Percentiles rank a stretch among this genome's conserved stretches.
phyloP scores from a whole-genome alignment of 1,284 basidiomycete genomes.

The Ceratobasidium papillatum region DNA sequence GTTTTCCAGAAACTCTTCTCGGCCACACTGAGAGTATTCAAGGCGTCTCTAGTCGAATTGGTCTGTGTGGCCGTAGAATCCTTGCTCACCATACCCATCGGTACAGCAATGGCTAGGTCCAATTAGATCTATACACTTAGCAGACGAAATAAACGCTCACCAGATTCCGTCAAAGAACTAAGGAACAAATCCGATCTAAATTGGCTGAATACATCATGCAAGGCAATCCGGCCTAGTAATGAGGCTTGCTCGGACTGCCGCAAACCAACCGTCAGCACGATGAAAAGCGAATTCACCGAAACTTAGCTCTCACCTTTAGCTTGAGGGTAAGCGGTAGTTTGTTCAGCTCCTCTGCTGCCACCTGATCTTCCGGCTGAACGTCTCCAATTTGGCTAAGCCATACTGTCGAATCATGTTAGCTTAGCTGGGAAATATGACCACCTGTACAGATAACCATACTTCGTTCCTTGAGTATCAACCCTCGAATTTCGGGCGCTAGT shows the following conservation, averaged over 20 bases:
- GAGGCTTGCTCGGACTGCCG: constrained; percentile 73
- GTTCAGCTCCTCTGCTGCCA: constrained; percentile 1
- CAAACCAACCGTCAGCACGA: constrained; percentile 17
- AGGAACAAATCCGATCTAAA: constrained; percentile 87
- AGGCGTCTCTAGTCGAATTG: constrained; percentile 66
- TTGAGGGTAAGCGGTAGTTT: constrained; percentile 63
- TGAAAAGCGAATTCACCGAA: background rate
- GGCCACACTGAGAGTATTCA: constrained; percentile 68
- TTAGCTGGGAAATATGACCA: constrained; percentile 21
- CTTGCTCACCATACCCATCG: constrained; percentile 74
- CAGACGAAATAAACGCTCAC: constrained; percentile 56
- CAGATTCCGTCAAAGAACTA: constrained; percentile 85
- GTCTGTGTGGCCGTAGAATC: constrained; percentile 52
- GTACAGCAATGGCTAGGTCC: constrained; percentile 77
- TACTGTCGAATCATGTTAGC: constrained; percentile 57
- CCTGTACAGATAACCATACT: constrained; percentile 60
- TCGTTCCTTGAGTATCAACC: constrained; percentile 74
- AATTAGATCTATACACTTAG: background rate
- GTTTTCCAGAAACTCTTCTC: constrained; percentile 76
- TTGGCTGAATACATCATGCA: constrained; percentile 77
- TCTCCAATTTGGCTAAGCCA: constrained; percentile 73
- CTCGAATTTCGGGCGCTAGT: constrained; percentile 72
- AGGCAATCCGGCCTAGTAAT: constrained; percentile 74
- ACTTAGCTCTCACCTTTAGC: constrained; percentile 60
- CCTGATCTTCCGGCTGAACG: constrained; percentile 63